Conservation (phyloP, 129 eudicot genomes). For the Ambrosia trifida region DNA sequence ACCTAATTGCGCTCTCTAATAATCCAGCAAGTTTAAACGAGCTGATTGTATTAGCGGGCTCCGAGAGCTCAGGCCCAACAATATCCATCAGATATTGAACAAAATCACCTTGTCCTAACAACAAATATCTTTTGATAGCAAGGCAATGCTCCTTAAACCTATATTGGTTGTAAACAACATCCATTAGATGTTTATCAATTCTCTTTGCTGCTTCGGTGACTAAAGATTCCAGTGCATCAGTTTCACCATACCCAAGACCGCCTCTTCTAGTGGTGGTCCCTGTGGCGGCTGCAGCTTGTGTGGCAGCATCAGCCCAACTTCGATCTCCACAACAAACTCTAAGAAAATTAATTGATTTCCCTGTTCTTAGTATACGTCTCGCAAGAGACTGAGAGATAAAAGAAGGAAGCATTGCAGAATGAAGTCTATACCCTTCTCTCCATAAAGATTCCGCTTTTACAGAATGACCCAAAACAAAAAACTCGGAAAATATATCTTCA, state of each 20-base stretch:
- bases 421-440: slow-evolving; percentile 93
- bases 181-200: slow-evolving; percentile 84
- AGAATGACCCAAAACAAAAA: slow-evolving; percentile 86
- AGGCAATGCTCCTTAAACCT: slow-evolving; percentile 97
- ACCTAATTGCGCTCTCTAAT: slow-evolving; percentile 86
- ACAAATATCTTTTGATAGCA: slow-evolving; percentile 85
- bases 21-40: slow-evolving; percentile 91
- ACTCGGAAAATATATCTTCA: slow-evolving; percentile 88
- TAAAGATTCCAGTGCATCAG: slow-evolving; percentile 91
- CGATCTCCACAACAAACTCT: slow-evolving; percentile 96
- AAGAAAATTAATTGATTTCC: slow-evolving; percentile 91
- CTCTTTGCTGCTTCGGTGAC: slow-evolving; percentile 92
- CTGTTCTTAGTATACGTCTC: slow-evolving; percentile 83
- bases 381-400: slow-evolving; percentile 94
- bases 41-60: slow-evolving; percentile 93
- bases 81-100: slow-evolving; percentile 97
- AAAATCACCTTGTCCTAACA: slow-evolving; percentile 97
- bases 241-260: slow-evolving; percentile 95
- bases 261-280: slow-evolving; percentile 95
- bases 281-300: slow-evolving; percentile 89
- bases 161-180: slow-evolving; percentile 70
- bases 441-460: slow-evolving; percentile 94
- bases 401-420: slow-evolving; percentile 93
- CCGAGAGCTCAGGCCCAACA: slow-evolving; percentile 92
- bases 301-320: slow-evolving; percentile 97